Base-by-base conservation (phyloP, 257 asterid genomes). In the Rauvolfia tetraphylla region DNA sequence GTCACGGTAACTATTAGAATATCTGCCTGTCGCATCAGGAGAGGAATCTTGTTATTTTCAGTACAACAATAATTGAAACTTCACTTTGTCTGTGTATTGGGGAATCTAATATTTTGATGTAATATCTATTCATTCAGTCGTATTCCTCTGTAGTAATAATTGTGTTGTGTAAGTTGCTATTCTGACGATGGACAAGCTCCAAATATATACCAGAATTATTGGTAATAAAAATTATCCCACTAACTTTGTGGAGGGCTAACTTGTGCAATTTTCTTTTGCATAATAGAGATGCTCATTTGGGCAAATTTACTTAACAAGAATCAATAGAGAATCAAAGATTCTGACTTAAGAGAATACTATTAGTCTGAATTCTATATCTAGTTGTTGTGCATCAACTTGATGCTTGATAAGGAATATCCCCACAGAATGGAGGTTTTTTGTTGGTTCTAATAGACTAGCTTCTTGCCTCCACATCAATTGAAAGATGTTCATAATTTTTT, bases 81-180 rank as follows among this genome's bases (percentile, higher is more conserved):
- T 79, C 72, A 81, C 51, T 78, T 72, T 79, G 82, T 81, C 83
- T 82, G 86, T 89, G 92, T 86, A 79, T 73, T 79, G 83, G 49
- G 85, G 97, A 88, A 88, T 89, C 97, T 84, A 71, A 81, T 88
- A 86, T 79, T 82, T 46, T 86, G 86, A 85, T 87, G 88, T 78
- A 76, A 68, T 78, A 68, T 78, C 12, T 48, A 53, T 83, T 82
- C 80, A 81, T n/a, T n/a, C 83, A 59, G 8, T 31, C 5, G 31
- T 65, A 36, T 79, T 77, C 49, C 44, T 75, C 67, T 77, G 72
- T 0, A 38, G 27, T 39, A 65, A 71, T 82, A 80, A 41, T 76
- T 78, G 80, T 74, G 74, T 76, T 79, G 71, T 72, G 31, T 59
- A 76, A 78, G 75, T 58, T 65, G 72, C 53, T 77, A 39, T 68